phyloP scores from a whole-genome alignment of 371 early-diverging fungal species.

The Mucor sp. region DNA sequence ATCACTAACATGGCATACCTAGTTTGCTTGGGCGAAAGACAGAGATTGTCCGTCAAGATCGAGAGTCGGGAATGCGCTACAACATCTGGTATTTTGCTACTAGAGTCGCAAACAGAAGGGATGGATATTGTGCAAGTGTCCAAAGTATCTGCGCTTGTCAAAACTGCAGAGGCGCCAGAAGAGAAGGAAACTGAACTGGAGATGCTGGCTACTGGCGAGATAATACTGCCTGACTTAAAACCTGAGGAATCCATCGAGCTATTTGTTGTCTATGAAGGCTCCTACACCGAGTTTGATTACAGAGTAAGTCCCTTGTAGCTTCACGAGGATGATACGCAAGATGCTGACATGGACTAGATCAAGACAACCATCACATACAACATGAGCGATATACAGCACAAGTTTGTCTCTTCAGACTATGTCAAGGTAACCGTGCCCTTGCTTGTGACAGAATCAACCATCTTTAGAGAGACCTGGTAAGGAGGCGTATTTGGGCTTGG shows the following conservation, averaged over 20 bases:
- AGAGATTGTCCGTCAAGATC: constrained; percentile 43
- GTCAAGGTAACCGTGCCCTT: constrained; percentile 62
- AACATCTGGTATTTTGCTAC: constrained; percentile 20
- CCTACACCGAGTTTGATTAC: constrained; percentile 55
- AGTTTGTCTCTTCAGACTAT: constrained; percentile 55
- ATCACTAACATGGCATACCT: not conserved
- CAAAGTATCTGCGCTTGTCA: constrained; percentile 9
- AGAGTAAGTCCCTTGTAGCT: constrained; percentile 34
- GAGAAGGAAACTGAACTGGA: constrained; percentile 36
- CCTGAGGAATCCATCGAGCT: constrained; percentile 55
- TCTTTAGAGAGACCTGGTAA: constrained; percentile 64
- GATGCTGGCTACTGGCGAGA: constrained; percentile 48
- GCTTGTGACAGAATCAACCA: constrained; percentile 54
- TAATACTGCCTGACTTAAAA: constrained; percentile 55
- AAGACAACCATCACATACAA: constrained; percentile 54
- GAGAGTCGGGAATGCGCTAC: constrained; percentile 25
- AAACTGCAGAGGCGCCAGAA: not conserved
- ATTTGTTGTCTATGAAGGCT: constrained; percentile 55
- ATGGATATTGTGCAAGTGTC: constrained; percentile 25
- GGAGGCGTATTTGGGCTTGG: not conserved
- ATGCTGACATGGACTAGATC: constrained; percentile 29
- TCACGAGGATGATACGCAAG: not conserved
- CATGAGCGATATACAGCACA: constrained; percentile 39
- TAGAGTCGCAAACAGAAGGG: constrained; percentile 50
- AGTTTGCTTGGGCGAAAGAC: constrained; percentile 49